These are phyloP conservation scores for Phytophthora capsici DNA, from an alignment of 352 stramenopile species.

Conservation along the genomic window DNA sequence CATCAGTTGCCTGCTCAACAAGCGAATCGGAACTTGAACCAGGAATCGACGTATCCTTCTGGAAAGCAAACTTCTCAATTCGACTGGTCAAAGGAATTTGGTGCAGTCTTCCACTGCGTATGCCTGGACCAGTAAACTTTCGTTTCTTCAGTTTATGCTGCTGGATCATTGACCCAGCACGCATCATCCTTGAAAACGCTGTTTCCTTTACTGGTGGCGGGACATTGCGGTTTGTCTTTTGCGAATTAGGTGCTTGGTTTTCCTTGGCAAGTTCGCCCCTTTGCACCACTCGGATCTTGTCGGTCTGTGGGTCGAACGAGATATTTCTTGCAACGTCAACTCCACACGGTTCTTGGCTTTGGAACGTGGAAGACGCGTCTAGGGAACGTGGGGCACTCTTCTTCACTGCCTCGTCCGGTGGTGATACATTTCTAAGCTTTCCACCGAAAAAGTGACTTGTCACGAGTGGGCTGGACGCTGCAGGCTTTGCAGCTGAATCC, in stretches of 20 bases:
- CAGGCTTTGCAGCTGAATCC: not conserved
- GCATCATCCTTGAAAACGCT: conserved; percentile 86
- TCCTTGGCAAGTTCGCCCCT: conserved; percentile 43
- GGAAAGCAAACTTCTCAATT: conserved; percentile 37
- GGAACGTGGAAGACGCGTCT: conserved; percentile 34
- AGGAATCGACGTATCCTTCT: not conserved
- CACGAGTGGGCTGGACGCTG: conserved; percentile 20
- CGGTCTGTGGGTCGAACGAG: conserved; percentile 58
- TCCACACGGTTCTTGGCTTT: conserved; percentile 62
- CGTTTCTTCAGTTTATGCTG: conserved; percentile 67
- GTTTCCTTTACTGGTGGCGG: conserved; percentile 54
- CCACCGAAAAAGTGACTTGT: conserved; percentile 59
- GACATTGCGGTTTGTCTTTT: not conserved
- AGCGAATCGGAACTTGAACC: not conserved
- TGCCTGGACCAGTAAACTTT: conserved; percentile 22
- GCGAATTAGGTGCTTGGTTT: conserved; percentile 41
- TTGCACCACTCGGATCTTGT: conserved; percentile 17
- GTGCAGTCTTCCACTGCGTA: conserved; percentile 19
- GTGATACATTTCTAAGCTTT: conserved; percentile 37
- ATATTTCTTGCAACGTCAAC: conserved; percentile 59
- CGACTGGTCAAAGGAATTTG: conserved; percentile 22
- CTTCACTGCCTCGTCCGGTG: conserved; percentile 35
- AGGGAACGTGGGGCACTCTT: conserved; percentile 17
- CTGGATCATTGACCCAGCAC: conserved; percentile 60
- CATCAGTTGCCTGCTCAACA: conserved; percentile 10